Base-by-base conservation (phyloP, 805 yeast genomes). In the Yarrowia sp. region DNA sequence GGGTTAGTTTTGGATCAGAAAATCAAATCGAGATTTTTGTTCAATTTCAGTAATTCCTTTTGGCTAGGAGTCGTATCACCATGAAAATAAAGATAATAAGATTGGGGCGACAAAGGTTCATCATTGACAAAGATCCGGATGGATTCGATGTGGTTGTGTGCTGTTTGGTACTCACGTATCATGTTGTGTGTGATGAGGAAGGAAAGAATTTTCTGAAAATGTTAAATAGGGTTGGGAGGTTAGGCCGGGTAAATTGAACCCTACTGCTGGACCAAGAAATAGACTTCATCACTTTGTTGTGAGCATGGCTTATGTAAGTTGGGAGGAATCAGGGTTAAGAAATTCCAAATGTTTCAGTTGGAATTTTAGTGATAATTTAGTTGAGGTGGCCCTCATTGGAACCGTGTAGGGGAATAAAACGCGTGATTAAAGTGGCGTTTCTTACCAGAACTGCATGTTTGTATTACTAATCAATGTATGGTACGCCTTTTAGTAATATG, bases 81-180 rank as follows among this genome's bases (percentile, higher is more conserved):
- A 55, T 39, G 61, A 55, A 55, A 55, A 55, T 55, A 55, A 55
- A 55, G 61, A 55, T 55, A 55, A 55, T 55, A 55, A 28, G 61
- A 55, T 55, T 55, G 61, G 61, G 61, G 61, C 61, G 61, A 55
- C 61, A 55, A 41, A 55, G 61, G 61, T 55, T 55, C 61, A 55
- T 55, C 61, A 55, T 55, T 55, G 61, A 55, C 61, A 35, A 8
- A 17, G 17, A 47, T 47, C 51, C n/a, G 51, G 28, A n/a, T 8
- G 28, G 53, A 47, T 48, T 45, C 17, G 41, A 10, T 17, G 10
- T 11, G 5, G 14, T 8, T 15, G 13, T 8, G 17, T 10, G 18
- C 18, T 51, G 11, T 51, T 10, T 11, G 60, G 44, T 51, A 51
- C 60, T 51, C 60, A 51, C 60, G 44, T 51, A 38, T 51, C 60